Conservation (phyloP, 2,329 filamentous ascomycete genomes). For the Fusarium tjaetaba region DNA sequence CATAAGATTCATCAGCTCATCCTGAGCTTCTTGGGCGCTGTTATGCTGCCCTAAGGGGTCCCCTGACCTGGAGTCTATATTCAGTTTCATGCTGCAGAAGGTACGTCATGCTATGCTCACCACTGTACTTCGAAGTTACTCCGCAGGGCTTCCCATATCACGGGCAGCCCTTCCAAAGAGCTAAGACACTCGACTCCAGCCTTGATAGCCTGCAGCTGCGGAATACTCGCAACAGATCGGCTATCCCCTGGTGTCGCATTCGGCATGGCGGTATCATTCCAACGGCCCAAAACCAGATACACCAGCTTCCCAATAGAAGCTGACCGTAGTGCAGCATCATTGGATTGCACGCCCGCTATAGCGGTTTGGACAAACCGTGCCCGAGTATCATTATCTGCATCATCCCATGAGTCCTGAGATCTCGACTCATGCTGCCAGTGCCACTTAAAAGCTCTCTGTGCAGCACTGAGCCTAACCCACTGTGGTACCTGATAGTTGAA, state of each 20-base stretch:
- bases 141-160: constrained; percentile 62
- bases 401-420: constrained; percentile 67
- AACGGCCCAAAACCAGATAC: constrained; percentile 74
- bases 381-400: constrained; percentile 66
- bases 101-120: constrained; percentile 48
- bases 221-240: constrained; percentile 62
- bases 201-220: constrained; percentile 69
- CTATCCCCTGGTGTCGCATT: constrained; percentile 53
- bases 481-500: constrained; percentile 92
- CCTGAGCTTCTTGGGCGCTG: constrained; percentile 62
- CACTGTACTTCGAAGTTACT: constrained; percentile 63
- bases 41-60: constrained; percentile 53
- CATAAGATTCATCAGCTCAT: constrained; percentile 71
- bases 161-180: constrained; percentile 59
- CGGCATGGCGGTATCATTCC: constrained; percentile 72
- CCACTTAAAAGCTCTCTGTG: constrained; percentile 80
- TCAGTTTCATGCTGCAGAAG: constrained; percentile 40
- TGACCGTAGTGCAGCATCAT: constrained; percentile 59
- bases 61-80: constrained; percentile 53
- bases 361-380: constrained; percentile 66
- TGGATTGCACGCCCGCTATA: constrained; percentile 56
- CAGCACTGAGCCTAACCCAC: constrained; percentile 78
- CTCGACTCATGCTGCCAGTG: constrained; percentile 71
- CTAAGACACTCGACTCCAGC: constrained; percentile 62
- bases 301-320: constrained; percentile 67